Evolutionary conservation across 2,329 filamentous ascomycete genomes (phyloP), one percentile per base, ranked within the genome.

Genomic region (Xylogone sp.): DNA sequence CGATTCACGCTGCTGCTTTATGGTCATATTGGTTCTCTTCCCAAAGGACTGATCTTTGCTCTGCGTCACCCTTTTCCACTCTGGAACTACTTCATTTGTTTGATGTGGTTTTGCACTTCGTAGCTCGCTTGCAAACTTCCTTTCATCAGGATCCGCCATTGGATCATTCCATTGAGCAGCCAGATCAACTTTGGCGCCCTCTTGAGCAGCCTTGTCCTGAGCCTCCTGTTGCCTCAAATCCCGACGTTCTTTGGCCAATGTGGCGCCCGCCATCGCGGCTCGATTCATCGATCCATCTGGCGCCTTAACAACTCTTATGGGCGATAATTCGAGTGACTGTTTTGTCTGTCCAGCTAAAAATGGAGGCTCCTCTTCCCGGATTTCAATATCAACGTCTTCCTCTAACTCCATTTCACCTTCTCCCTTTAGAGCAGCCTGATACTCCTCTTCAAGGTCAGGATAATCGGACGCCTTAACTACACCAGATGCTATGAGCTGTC

Each of bases 241-340:
- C 66, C 90, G 86, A 48, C 94, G 80, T 66, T 99, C 94, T 67
- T 94, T 96, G 3, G 93, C 89, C 13, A 99, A 72, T 3, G 85
- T 81, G 16, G 93, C 92, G 43, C 94, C 93, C 8, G 92, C 86
- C 88, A 97, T 96, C 16, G 95, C 95, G 45, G 95, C 90, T 63
- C 94, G 82, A 67, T 99, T 99, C 70, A 99, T 85, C 3, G 93
- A 97, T n/a, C 94, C 94, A 69, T 99, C 94, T 0, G 94, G 95
- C 1, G 94, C 94, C 70, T 97, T 97, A 61, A 99, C 90, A 20
- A 99, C 92, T 57, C 95, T 82, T 55, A 99, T 99, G 0, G 94
- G 94, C 2, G 92, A 97, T 3, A 99, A 74, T 64, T 99, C 94
- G 8, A 99, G 77, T 9, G 91, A 96, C 66, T 96, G 92, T 65